Evolutionary conservation across 108 stramenopile genomes (phyloP), one percentile per base, ranked within the genome.

Genomic region (Pseudonitzschia delicatissima): DNA sequence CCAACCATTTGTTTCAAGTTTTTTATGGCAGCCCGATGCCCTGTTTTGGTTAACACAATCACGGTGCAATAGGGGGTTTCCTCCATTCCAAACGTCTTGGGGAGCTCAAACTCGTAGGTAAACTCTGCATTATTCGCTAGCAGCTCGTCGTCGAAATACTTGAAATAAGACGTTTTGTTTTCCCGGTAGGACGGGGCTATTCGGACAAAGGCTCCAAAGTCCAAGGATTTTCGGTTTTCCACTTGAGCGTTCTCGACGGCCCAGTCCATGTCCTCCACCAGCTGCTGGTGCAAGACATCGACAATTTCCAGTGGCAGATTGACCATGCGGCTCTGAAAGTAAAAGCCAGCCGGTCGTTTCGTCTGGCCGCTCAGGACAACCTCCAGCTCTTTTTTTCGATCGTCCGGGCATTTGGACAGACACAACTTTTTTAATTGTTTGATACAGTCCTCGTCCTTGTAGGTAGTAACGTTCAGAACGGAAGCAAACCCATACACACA

Each of bases 61-160:
- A 88, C 87, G 60, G 71, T 82, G 50, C 79, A 64, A 4, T 64
- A 63, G 23, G 76, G 79, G 36, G 76, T 83, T 52, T 89, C 83
- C 50, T 86, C 87, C 50, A 66, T 72, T 9, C 81, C 81, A 76
- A 67, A 73, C n/a, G 66, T 60, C 57, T 85, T 81, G 37, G 86
- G 82, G 3, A 82, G 66, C 32, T 82, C 75, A 45, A 90, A 73
- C 45, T 83, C 80, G 62, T 76, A 92, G 21, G 79, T 77, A 64
- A 86, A 89, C 69, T 90, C 91, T 4, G 91, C 85, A 77, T 86
- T 76, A 5, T 67, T 52, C 6, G 88, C 83, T 67, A 92, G 87
- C 20, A 92, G 72, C 61, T 92, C 91, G 72, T 92, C 91, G 67
- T 92, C 91, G 74, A 90, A 92, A 69, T 82, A 83, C 49, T 87